phyloP scores from a whole-genome alignment of 1,284 basidiomycete genomes.

The Boletus semigastroideus region DNA sequence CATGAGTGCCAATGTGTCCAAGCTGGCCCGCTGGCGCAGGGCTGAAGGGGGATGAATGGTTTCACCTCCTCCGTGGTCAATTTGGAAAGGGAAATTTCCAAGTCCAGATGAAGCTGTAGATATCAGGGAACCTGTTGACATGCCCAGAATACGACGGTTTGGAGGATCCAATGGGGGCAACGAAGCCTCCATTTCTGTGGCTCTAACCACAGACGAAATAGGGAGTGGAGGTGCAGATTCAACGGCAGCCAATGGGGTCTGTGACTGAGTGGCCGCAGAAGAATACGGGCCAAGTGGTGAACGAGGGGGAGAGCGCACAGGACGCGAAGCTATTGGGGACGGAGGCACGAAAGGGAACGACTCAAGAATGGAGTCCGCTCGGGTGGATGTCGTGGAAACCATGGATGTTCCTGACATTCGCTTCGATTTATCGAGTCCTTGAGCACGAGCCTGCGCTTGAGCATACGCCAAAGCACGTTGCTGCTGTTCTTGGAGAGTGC shows the following conservation, averaged over 20 bases:
- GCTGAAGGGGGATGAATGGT: conserved; percentile 25
- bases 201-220: conserved; percentile 9
- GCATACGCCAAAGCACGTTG: conserved; percentile 54
- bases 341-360: conserved; percentile 84
- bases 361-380: conserved; percentile 78
- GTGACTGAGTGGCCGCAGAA: conserved; percentile 38
- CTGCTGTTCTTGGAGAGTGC: conserved; percentile 61
- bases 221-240: conserved; percentile 4
- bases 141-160: conserved; percentile 54
- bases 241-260: conserved; percentile 33
- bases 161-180: conserved; percentile 44
- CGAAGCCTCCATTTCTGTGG: conserved; percentile 34
- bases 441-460: conserved; percentile 57
- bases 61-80: conserved; percentile 52
- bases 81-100: conserved; percentile 81
- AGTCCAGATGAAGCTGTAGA: conserved; percentile 73
- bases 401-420: conserved; percentile 63
- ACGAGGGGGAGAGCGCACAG: conserved; percentile 68
- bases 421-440: conserved; percentile 45
- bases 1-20: conserved; percentile 79
- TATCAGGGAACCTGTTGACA: conserved; percentile 69
- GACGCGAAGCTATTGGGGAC: conserved; percentile 76
- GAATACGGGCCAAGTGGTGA: conserved; percentile 65
- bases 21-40: conserved; percentile 64
- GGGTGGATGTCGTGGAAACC: conserved; percentile 62